Percentiles rank a stretch among this genome's conserved stretches.
phyloP scores from a whole-genome alignment of 1,284 basidiomycete species.

The Moesziomyces sp. region DNA sequence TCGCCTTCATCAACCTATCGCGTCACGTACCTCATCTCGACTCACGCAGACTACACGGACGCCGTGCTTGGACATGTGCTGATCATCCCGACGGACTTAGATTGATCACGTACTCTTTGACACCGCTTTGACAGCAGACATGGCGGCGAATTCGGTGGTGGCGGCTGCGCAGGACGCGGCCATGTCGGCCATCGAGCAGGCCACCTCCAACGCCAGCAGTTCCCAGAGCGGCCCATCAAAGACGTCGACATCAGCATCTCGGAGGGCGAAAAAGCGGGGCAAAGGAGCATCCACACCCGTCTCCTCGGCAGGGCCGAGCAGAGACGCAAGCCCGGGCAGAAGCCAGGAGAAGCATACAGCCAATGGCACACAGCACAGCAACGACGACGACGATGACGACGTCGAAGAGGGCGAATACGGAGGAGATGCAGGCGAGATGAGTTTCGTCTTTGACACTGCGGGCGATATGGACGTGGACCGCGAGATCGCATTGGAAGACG shows the following conservation, averaged over 20 bases:
- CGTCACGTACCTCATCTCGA: too few species aligned
- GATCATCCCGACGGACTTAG: background rate
- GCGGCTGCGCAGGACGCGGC: slow-evolving; percentile 20
- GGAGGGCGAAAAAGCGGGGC: background rate
- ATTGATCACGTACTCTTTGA: background rate
- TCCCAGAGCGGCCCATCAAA: background rate
- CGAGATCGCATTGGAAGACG: slow-evolving; percentile 25
- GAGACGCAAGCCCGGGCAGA: too few species aligned
- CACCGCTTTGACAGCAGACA: background rate
- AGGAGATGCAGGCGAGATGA: slow-evolving; percentile 28
- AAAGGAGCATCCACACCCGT: too few species aligned
- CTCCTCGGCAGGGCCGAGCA: too few species aligned
- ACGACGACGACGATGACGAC: slow-evolving; percentile 10
- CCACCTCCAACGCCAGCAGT: background rate
- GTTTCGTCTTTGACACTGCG: slow-evolving; percentile 41
- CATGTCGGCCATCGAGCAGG: slow-evolving; percentile 9
- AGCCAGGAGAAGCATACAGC: background rate
- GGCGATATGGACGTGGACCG: slow-evolving; percentile 46
- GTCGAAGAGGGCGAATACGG: slow-evolving; percentile 2
- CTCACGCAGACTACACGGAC: too few species aligned
- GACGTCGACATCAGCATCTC: background rate
- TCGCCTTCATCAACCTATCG: too few species aligned
- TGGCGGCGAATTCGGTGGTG: slow-evolving; percentile 16
- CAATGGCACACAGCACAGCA: background rate
- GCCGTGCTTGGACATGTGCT: background rate